Evolutionary conservation across 1,139 yeast species (phyloP).

Genomic region (Debaryomycetaceae sp.): DNA sequence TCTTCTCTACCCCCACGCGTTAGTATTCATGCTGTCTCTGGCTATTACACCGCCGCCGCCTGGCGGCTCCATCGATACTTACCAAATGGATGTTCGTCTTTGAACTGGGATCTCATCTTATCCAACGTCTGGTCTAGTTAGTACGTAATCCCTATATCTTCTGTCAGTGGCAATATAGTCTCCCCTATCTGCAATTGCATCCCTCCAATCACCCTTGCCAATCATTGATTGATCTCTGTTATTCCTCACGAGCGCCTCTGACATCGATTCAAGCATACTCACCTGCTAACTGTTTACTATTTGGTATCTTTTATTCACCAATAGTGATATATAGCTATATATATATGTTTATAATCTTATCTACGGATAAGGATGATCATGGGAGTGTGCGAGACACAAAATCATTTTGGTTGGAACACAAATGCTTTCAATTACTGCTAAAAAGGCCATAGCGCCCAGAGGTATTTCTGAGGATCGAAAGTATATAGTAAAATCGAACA

Average conservation of each 20-base stretch:
- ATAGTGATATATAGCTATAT: neutral
- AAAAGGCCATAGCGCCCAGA: neutral
- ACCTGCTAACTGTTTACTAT: neutral
- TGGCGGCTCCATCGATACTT: slow-evolving; percentile 23
- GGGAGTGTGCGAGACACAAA: slow-evolving; percentile 2
- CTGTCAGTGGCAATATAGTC: neutral
- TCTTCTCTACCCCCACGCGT: slow-evolving; percentile 56
- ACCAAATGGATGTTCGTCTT: slow-evolving; percentile 89
- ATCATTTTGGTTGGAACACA: neutral
- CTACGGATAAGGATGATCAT: slow-evolving; percentile 3
- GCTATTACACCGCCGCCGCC: neutral
- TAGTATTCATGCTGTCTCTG: slow-evolving; percentile 14
- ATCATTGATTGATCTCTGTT: too few species aligned
- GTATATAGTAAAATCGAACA: neutral
- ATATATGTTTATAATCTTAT: slow-evolving; percentile 1
- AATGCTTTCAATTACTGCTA: slow-evolving; percentile 2
- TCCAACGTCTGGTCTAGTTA: neutral
- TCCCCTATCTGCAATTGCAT: neutral
- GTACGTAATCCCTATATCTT: neutral
- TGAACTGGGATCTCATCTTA: slow-evolving; percentile 81
- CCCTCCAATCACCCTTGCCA: neutral
- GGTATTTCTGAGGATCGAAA: too few species aligned
- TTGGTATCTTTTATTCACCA: neutral
- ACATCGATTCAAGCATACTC: neutral
- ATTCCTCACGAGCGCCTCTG: too few species aligned